Evolutionary conservation across 176 grass and related monocot species (phyloP).

Genomic region (Ensete ventricosum): DNA sequence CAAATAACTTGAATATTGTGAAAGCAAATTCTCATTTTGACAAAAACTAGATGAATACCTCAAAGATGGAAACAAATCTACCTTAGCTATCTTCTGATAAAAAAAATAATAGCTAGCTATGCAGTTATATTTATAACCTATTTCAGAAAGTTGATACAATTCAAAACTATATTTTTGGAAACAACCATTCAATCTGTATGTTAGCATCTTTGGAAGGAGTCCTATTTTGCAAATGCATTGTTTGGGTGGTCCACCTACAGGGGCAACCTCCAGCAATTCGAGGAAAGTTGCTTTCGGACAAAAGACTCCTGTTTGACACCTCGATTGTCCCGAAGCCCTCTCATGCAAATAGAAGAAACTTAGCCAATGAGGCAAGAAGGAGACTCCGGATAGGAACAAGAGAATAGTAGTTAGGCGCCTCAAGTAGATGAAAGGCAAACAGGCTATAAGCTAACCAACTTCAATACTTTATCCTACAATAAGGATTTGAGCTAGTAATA

Average conservation of each 20-base stretch:
- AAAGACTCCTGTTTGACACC: neutral
- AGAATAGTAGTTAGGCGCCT: no score
- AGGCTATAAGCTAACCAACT: no score
- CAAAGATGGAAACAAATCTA: neutral
- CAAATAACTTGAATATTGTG: neutral
- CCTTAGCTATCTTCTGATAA: no score
- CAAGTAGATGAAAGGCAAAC: no score
- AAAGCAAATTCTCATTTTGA: neutral
- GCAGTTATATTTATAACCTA: no score
- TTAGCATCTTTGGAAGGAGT: no score
- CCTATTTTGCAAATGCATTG: neutral
- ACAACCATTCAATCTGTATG: no score
- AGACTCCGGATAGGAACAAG: no score
- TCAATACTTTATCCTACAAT: no score
- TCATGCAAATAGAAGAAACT: neutral
- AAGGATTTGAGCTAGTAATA: no score
- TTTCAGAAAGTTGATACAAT: neutral
- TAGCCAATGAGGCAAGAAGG: neutral
- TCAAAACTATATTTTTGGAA: neutral
- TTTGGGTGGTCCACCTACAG: neutral
- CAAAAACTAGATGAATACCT: neutral
- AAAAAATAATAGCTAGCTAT: no score
- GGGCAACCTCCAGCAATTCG: neutral
- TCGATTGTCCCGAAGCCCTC: neutral
- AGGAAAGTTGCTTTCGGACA: neutral